Evolutionary conservation across 768 basidiomycete genomes (phyloP).

Genomic region (Mycena belliarum): DNA sequence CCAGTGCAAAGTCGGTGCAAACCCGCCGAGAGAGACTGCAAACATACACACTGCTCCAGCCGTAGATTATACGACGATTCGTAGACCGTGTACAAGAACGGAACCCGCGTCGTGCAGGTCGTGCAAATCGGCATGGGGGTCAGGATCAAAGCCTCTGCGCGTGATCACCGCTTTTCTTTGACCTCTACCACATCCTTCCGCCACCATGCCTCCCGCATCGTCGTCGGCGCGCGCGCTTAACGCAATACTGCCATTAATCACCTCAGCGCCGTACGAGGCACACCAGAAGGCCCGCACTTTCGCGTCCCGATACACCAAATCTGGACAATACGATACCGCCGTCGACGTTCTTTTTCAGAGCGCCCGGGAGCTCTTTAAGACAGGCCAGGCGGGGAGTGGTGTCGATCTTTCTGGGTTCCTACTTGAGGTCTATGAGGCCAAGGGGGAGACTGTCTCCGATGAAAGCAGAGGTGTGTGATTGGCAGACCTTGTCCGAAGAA

Average conservation of each 20-base stretch:
- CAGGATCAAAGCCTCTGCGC: not conserved
- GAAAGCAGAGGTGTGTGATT: conserved; percentile 72
- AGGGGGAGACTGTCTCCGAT: conserved; percentile 70
- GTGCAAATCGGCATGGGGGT: conserved; percentile 77
- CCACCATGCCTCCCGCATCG: no score
- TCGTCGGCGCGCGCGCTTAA: conserved; percentile 64
- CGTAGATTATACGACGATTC: conserved; percentile 75
- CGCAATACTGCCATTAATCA: conserved; percentile 74
- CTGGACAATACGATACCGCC: conserved; percentile 79
- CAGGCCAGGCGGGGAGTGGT: conserved; percentile 86
- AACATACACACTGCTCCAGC: conserved; percentile 80
- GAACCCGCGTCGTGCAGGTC: conserved; percentile 63
- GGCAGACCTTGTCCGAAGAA: not conserved
- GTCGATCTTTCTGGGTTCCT: conserved; percentile 81
- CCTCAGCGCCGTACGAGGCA: conserved; percentile 83
- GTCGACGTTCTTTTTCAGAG: conserved; percentile 93
- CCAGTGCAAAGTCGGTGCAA: not conserved
- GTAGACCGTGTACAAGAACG: conserved; percentile 81
- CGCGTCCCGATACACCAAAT: conserved; percentile 83
- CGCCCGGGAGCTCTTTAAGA: conserved; percentile 85
- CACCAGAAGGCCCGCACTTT: conserved; percentile 98
- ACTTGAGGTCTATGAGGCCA: conserved; percentile 80
- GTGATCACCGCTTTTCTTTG: no score
- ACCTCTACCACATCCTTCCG: conserved; percentile 7
- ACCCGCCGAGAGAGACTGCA: not conserved